Base-by-base conservation (phyloP, 2,329 filamentous ascomycete species). In the Madurella fahalii region DNA sequence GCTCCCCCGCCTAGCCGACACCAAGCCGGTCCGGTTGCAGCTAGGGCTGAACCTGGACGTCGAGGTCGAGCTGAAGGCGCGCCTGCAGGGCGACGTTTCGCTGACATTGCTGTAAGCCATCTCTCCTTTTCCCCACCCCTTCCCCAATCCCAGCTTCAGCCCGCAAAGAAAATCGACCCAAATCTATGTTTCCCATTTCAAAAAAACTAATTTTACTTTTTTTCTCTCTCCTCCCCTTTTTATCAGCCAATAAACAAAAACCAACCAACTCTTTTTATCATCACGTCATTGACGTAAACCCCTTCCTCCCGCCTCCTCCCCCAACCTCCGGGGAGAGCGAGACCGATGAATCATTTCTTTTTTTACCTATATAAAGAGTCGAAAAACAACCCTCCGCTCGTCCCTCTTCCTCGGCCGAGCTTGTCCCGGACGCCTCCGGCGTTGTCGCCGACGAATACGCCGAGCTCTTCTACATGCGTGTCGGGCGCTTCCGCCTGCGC, bases 31-130 rank as follows among this genome's bases (percentile, higher is more conserved):
- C 0, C 59, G 64, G 17, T 64, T 69, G 37, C 63, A 67, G 59
- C 63, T 69, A 17, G 64, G 67, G 4, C 61, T 71, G 40, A 90
- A 92, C 70, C 72, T 92, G 54, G 86, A 91, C 60, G 79, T 90
- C 47, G 86, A 91, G 70, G 83, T 92, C 61, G 83, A 90, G 70
- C 74, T 92, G 55, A 90, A 90, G 75, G 87, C 88, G n/a, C 85
- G 83, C 69, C 87, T 92, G 54, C 81, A 89, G 63, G 87, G 88
- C 60, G 87, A 91, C 73, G 69, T 91, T 60, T 89, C 85, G 2
- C 69, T 90, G 59, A 83, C 81, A 52, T 74, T 90, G 64, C 82
- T 87, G 87, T 90, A 78, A 68, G 73, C 68, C 5, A 20, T 47
- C 25, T 20, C 40, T 30, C 34, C 48, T 13, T 43, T 48, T n/a